phyloP scores from a whole-genome alignment of 768 basidiomycete species.

The Chalciporus piperatus region DNA sequence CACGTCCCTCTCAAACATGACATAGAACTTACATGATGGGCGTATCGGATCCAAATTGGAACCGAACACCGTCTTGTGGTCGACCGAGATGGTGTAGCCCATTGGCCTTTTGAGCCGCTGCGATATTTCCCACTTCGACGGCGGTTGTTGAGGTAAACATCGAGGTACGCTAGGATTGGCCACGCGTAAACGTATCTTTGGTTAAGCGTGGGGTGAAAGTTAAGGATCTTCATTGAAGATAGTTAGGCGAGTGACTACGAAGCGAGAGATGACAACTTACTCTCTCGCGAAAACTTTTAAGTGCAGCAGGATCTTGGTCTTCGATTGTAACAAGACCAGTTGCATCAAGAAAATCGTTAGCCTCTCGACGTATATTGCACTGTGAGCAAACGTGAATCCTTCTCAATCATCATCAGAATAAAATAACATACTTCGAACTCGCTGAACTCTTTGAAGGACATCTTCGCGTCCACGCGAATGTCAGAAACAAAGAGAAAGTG shows the following conservation, averaged over 20 bases:
- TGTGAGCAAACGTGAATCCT: not conserved
- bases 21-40: not conserved
- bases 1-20: not conserved
- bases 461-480: not conserved
- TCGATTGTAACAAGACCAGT: slow-evolving; percentile 2
- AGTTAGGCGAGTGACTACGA: too few relatives aligned
- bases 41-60: slow-evolving; percentile 3
- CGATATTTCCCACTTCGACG: not conserved
- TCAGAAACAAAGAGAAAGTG: not conserved
- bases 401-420: not conserved
- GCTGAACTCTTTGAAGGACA: not conserved
- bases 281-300: slow-evolving; percentile 10
- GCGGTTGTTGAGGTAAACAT: not conserved
- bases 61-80: not conserved
- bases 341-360: not conserved
- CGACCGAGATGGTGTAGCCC: not conserved
- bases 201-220: not conserved
- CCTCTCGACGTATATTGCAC: not conserved
- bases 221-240: not conserved
- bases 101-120: not conserved
- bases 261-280: slow-evolving; percentile 5
- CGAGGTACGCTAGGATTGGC: slow-evolving; percentile 1
- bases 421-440: slow-evolving; percentile 7
- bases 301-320: slow-evolving; percentile 7
- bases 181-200: slow-evolving; percentile 3